Percentiles rank a stretch among this genome's conserved stretches.
phyloP scores from a whole-genome alignment of 805 yeast species.

The Komagataella pseudopastoris region DNA sequence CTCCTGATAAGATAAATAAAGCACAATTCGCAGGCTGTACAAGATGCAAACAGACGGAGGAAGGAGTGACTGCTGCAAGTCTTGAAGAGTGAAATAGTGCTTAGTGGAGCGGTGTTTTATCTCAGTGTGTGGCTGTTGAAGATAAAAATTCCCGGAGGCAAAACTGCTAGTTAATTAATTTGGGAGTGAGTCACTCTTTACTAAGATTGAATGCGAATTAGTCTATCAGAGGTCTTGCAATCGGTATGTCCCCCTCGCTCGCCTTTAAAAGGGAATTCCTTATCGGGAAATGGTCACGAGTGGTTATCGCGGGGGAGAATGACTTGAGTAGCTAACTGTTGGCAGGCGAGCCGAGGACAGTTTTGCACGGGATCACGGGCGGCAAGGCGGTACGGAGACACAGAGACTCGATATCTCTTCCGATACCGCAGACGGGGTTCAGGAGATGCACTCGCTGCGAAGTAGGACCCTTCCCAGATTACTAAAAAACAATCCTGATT shows the following conservation, averaged over 20 bases:
- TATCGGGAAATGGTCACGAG: background rate
- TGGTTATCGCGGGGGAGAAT: background rate
- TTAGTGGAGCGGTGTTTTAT: background rate
- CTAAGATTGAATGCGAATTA: background rate
- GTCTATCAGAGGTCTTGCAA: background rate
- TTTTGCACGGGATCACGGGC: background rate
- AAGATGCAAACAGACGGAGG: background rate
- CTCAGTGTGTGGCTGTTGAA: background rate
- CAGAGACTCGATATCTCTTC: background rate
- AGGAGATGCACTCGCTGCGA: background rate
- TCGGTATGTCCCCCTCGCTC: background rate
- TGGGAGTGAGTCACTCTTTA: background rate
- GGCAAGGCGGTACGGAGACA: background rate
- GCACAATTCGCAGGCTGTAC: background rate
- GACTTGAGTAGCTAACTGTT: background rate
- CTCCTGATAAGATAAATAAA: background rate
- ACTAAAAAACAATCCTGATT: too few relatives aligned
- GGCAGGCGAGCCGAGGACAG: background rate
- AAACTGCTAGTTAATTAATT: background rate
- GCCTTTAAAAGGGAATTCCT: background rate
- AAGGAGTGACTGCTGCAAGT: background rate
- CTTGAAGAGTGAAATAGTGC: background rate
- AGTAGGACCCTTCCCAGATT: background rate
- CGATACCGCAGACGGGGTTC: background rate
- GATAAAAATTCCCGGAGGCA: background rate